These are phyloP conservation scores for Cladophialophora carrionii DNA, from an alignment of 2,329 filamentous ascomycete genomes.

Conservation along the genomic window DNA sequence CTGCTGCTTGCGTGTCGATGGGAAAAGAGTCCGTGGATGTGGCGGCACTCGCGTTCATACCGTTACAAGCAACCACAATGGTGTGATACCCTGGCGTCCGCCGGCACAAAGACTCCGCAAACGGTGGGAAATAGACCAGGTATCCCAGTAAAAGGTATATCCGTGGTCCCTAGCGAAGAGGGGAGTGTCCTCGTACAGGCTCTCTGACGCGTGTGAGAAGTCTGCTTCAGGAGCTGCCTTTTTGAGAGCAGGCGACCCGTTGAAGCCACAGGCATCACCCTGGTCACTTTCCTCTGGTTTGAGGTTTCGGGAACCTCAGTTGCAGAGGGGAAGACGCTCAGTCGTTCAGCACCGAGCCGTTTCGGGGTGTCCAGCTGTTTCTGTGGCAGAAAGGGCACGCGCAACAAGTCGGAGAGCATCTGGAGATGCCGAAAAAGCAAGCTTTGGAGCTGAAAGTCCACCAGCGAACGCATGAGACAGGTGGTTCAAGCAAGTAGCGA, in stretches of 20 bases:
- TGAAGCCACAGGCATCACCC: slow-evolving; percentile 23
- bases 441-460: slow-evolving; percentile 26
- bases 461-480: not conserved
- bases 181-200: slow-evolving; percentile 4
- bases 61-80: slow-evolving; percentile 3
- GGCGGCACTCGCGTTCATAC: slow-evolving; percentile 6
- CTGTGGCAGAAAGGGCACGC: slow-evolving; percentile 17
- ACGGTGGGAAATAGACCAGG: slow-evolving; percentile 4
- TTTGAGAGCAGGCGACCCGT: slow-evolving; percentile 18
- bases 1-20: slow-evolving; percentile 5
- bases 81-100: not conserved
- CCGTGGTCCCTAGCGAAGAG: slow-evolving; percentile 2
- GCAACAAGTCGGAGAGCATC: slow-evolving; percentile 8
- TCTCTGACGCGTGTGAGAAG: not conserved
- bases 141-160: slow-evolving; percentile 13
- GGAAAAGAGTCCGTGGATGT: slow-evolving; percentile 12
- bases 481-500: slow-evolving; percentile 12
- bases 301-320: slow-evolving; percentile 16
- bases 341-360: slow-evolving; percentile 5
- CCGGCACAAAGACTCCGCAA: not conserved
- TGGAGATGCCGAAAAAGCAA: slow-evolving; percentile 11
- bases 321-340: slow-evolving; percentile 10
- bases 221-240: slow-evolving; percentile 11
- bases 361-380: slow-evolving; percentile 11
- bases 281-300: slow-evolving; percentile 15